Evolutionary conservation across 1,284 basidiomycete genomes (phyloP), one percentile per base, ranked within the genome.

Genomic region (Ganoderma lucidum): DNA sequence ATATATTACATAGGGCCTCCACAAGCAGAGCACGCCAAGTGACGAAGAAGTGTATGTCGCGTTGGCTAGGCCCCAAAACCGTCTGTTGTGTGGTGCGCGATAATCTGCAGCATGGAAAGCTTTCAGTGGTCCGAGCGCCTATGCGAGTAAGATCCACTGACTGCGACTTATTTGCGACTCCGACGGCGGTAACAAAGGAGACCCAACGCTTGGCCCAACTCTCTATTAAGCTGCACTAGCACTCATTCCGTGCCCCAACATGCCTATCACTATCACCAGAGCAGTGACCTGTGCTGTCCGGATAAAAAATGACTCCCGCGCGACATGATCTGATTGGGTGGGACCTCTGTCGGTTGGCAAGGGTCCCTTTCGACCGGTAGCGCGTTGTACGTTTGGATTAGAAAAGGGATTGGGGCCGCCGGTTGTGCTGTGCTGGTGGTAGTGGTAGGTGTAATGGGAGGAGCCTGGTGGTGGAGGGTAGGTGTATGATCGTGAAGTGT

Each of bases 251-350:
- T 76, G 75, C 30, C 77, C 77, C 8, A 80, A 51, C 1, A 75
- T 72, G 17, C 75, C 76, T 39, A 82, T 77, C 1, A 80, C 23
- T 56, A 82, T 64, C 4, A 83, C 74, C 6, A 83, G 71, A 1
- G 76, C 80, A 19, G 79, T 70, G 30, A 83, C 79, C 61, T 80
- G 79, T 42, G 75, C 69, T 6, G 78, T 70, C 48, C 82, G 70
- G 73, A 77, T 76, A 8, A 81, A 71, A 15, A 71, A 71, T 14
- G 78, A 80, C 42, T 80, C 78, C 15, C 69, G 65, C 60, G 71
- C 74, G 41, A 79, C 66, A 15, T 70, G 71, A 64, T 82, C 79
- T 58, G 73, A 60, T 30, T 75, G 74, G 2, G 73, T 73, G 53
- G 72, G 73, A 59, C 75, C 68, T 58, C 63, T 71, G 5, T 64